These are phyloP conservation scores for Epithele typhae DNA, from an alignment of 768 basidiomycete genomes.

Conservation along the genomic window DNA sequence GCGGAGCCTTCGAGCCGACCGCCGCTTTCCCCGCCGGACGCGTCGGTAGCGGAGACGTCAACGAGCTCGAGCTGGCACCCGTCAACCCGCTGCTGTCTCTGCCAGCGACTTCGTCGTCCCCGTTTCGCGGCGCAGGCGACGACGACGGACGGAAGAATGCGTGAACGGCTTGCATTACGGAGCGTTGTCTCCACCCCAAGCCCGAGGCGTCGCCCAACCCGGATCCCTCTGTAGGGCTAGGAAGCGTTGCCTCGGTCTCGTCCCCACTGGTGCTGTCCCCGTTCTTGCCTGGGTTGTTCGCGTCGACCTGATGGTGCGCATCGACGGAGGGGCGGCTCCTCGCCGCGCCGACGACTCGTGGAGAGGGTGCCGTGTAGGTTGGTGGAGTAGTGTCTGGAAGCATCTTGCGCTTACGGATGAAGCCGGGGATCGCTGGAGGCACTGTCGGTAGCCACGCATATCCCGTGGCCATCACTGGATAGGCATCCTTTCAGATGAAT, in stretches of 20 bases:
- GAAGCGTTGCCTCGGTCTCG: background rate
- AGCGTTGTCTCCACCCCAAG: background rate
- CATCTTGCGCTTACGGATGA: slow-evolving; percentile 5
- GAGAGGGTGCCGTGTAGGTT: background rate
- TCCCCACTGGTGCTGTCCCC: too few species aligned
- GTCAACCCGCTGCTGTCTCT: too few species aligned
- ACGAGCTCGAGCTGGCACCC: too few species aligned
- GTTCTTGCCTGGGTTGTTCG: too few species aligned
- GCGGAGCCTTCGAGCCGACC: background rate
- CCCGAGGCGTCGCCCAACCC: too few species aligned
- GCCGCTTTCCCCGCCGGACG: too few species aligned
- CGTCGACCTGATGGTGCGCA: too few species aligned
- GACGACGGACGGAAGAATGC: slow-evolving; percentile 5
- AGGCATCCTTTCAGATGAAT: too few species aligned
- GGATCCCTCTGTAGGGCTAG: too few species aligned
- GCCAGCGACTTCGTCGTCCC: too few species aligned
- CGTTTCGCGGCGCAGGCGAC: background rate
- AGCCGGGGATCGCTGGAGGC: slow-evolving; percentile 5
- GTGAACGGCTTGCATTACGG: slow-evolving; percentile 5
- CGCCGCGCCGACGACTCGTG: background rate
- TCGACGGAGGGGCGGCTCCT: too few species aligned
- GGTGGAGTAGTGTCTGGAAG: background rate
- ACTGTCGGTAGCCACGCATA: slow-evolving; percentile 11
- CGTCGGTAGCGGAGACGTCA: too few species aligned
- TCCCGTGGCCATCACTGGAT: background rate